Base-by-base conservation (phyloP, 305 asterid genomes). In the Ruellia speciosa region DNA sequence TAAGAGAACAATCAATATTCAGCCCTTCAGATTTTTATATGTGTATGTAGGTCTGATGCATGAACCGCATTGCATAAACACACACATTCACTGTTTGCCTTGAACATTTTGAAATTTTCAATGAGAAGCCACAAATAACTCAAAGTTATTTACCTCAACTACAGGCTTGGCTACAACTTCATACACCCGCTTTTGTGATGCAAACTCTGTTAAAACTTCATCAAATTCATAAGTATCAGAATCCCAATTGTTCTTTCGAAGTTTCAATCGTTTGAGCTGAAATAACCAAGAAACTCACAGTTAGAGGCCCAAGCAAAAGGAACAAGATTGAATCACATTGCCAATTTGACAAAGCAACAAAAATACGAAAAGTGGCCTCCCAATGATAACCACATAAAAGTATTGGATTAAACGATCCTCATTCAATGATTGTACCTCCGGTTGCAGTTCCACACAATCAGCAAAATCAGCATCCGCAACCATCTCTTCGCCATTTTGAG, bases 81-180 rank as follows among this genome's bases (percentile, higher is more conserved):
- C 8, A 8, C 8, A 3, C 8, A 33, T 33, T 33, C 37, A 33
- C 8, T 3, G 37, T 33, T 33, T 8, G n/a, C 37, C 37, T 33
- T 33, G 6, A 33, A 8, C 4, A 33, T 8, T 33, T 33, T 33
- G 8, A 33, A 4, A 33, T 2, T 7, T 8, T 41, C n/a, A n/a
- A n/a, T n/a, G n/a, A n/a, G n/a, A 41, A 41, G 11, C 14, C 4
- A 12, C 11, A 41, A 41, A 13, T 13, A 46, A 14, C 52, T 14
- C 19, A 6, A 13, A 3, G 0, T 2, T 6, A 16, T 15, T 3
- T 63, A 90, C 96, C 96, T 87, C 96, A 70, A 90, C 95, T 7
- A 90, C 97, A 56, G 97, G 97, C 76, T 85, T 90, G 64, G 96
- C 97, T 56, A 90, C 96, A 43, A 72, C 90, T 84, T 90, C 97